A percentile compares a stretch with the other conserved stretches of the same genome.
Evolutionary conservation across 2,329 filamentous ascomycete genomes (phyloP).

Genomic region (Penicillium griseofulvum): DNA sequence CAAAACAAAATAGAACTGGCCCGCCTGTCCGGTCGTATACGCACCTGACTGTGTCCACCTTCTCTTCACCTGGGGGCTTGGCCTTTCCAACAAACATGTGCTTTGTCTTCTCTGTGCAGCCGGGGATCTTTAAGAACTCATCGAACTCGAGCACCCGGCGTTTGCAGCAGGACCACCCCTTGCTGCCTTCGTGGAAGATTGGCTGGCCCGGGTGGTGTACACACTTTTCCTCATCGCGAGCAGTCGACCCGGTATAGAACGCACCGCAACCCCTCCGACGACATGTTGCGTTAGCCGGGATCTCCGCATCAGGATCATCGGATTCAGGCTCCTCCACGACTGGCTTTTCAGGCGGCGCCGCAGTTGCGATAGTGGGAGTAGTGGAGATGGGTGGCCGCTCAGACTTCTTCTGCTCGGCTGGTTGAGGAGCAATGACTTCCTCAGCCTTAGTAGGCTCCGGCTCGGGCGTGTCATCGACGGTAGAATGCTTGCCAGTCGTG

Average conservation of each 20-base stretch:
- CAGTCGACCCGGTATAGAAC: constrained; percentile 58
- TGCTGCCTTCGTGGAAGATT: constrained; percentile 97
- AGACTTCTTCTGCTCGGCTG: constrained; percentile 17
- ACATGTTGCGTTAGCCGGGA: constrained; percentile 73
- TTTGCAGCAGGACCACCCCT: constrained; percentile 98
- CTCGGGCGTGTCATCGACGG: constrained; percentile 68
- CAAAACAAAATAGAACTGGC: not conserved
- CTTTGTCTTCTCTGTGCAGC: constrained; percentile 75
- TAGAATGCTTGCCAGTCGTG: constrained; percentile 88
- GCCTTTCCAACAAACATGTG: constrained; percentile 81
- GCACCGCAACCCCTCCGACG: constrained; percentile 72
- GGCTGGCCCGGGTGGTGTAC: constrained; percentile 85
- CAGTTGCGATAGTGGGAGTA: constrained; percentile 30
- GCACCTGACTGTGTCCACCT: constrained; percentile 73
- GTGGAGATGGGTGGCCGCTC: constrained; percentile 23
- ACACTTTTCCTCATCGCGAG: constrained; percentile 71
- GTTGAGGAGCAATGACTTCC: constrained; percentile 22
- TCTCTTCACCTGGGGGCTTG: constrained; percentile 68
- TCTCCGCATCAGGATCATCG: constrained; percentile 72
- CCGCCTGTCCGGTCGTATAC: constrained; percentile 23
- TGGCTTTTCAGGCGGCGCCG: constrained; percentile 33
- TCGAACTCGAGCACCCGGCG: constrained; percentile 92
- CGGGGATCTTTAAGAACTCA: constrained; percentile 93
- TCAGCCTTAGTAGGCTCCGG: constrained; percentile 43
- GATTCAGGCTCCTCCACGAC: constrained; percentile 70